Evolutionary conservation across 2,329 filamentous ascomycete genomes (phyloP), one percentile per base, ranked within the genome.

Genomic region (Colletotrichum sp.): DNA sequence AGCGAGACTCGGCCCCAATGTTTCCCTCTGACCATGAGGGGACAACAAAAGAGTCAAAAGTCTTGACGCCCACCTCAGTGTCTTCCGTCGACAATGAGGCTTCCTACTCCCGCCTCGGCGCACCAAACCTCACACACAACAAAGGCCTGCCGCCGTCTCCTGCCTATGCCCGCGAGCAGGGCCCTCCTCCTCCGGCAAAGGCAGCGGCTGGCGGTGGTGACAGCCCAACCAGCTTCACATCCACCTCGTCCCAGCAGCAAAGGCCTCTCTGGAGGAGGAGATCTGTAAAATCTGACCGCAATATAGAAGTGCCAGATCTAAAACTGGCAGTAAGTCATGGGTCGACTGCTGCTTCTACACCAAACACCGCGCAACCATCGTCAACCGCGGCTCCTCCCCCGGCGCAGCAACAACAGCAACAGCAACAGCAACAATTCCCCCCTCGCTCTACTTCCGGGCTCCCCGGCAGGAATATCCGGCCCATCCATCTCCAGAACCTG

Each of bases 251-350:
- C 18, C 79, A 83, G 28, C 80, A 80, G 64, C 81, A 82, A 34
- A 79, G 82, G 59, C 82, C 87, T 63, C 80, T 87, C 62, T 91
- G 89, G 89, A 86, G 87, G 72, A 86, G 90, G 69, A 87, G 90
- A 62, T 90, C 89, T 16, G 82, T 87, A 30, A 91, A 88, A 80
- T 85, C 84, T 71, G 88, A 90, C 70, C 84, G 85, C 69, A 86
- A 82, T 76, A 80, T 88, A 39, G 86, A 88, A 63, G 84, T 91
- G 6, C 82, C 88, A 10, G 86, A 88, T 72, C 86, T 91, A 67
- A 88, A 88, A 75, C 83, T 91, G 70, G 80, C 86, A 65, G 80
- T 83, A 55, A 90, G 88, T 72, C 86, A 90, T 82, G 89, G 89
- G 49, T 90, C 89, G 24, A 90, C 89, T 6, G 86, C 86, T 21